Percentiles rank a stretch among this genome's conserved stretches.
Conservation (phyloP, 345 rosid genomes). For the Bruguiera gymnorhiza region DNA sequence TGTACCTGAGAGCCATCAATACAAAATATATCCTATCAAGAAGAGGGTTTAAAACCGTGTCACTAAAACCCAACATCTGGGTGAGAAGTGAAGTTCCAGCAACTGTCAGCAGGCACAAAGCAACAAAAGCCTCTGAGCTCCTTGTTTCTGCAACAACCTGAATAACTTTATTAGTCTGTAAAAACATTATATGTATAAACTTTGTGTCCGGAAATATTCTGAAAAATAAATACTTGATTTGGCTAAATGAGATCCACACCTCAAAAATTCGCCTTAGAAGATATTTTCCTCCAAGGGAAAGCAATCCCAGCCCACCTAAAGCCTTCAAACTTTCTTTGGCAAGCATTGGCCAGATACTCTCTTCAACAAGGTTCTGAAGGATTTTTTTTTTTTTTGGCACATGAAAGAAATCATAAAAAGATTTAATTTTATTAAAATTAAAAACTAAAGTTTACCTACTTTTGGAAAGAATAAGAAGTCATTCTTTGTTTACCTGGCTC, state of each 20-base stretch:
- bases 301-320: conserved; percentile 79
- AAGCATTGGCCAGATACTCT: conserved; percentile 89
- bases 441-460: background rate
- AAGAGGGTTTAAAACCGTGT: conserved; percentile 55
- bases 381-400: too few relatives aligned
- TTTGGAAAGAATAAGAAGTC: background rate
- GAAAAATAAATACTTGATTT: background rate
- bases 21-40: conserved; percentile 7
- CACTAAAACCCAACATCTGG: conserved; percentile 91
- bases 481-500: conserved; percentile 55
- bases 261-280: conserved; percentile 78
- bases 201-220: too few relatives aligned
- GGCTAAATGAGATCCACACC: conserved; percentile 39
- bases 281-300: conserved; percentile 87
- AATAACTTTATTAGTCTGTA: conserved; percentile 27
- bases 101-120: conserved; percentile 89
- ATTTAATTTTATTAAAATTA: too few relatives aligned
- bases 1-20: conserved; percentile 10
- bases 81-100: conserved; percentile 92
- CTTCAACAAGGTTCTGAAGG: conserved; percentile 57
- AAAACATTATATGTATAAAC: background rate
- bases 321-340: conserved; percentile 85
- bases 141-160: conserved; percentile 96
- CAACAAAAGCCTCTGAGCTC: conserved; percentile 95
- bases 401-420: background rate